Evolutionary conservation across 805 yeast genomes (phyloP).

Genomic region (Blastobotrys robertii): DNA sequence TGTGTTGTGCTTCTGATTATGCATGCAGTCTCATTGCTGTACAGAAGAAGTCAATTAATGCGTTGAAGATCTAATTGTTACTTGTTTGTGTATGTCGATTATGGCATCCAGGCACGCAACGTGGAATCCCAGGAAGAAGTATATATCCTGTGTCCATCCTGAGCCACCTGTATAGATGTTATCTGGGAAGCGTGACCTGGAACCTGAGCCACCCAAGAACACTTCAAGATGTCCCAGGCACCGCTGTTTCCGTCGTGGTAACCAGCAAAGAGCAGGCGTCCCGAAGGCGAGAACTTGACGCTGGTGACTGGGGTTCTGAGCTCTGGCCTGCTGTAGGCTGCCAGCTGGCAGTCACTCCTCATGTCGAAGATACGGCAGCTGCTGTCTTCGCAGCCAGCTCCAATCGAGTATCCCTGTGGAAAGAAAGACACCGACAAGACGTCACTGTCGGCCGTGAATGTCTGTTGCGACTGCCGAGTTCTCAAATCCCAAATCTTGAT

Average conservation of each 20-base stretch:
- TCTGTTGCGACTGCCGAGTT: conserved; percentile 27
- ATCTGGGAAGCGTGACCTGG: conserved; percentile 57
- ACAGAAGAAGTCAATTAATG: too few species aligned
- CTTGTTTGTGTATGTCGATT: background rate
- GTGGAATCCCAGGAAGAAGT: conserved; percentile 79
- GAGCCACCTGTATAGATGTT: conserved; percentile 53
- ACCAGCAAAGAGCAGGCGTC: conserved; percentile 63
- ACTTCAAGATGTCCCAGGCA: conserved; percentile 67
- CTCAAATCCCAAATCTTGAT: conserved; percentile 76
- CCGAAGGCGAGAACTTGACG: conserved; percentile 62
- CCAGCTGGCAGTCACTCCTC: conserved; percentile 63
- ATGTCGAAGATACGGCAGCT: conserved; percentile 59
- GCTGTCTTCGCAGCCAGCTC: conserved; percentile 76
- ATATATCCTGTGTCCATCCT: conserved; percentile 66
- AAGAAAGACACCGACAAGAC: conserved; percentile 58
- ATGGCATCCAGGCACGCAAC: conserved; percentile 25
- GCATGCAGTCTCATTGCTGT: too few species aligned
- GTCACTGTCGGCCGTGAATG: conserved; percentile 42
- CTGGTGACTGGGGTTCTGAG: conserved; percentile 42
- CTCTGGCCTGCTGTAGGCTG: conserved; percentile 30
- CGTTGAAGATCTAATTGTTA: too few species aligned
- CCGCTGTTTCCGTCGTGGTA: conserved; percentile 68
- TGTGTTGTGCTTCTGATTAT: too few species aligned
- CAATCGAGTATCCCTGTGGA: conserved; percentile 62
- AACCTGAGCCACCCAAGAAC: conserved; percentile 53